These are phyloP conservation scores for Forsythia viridissima DNA, from an alignment of 257 asterid genomes.

Conservation along the genomic window DNA sequence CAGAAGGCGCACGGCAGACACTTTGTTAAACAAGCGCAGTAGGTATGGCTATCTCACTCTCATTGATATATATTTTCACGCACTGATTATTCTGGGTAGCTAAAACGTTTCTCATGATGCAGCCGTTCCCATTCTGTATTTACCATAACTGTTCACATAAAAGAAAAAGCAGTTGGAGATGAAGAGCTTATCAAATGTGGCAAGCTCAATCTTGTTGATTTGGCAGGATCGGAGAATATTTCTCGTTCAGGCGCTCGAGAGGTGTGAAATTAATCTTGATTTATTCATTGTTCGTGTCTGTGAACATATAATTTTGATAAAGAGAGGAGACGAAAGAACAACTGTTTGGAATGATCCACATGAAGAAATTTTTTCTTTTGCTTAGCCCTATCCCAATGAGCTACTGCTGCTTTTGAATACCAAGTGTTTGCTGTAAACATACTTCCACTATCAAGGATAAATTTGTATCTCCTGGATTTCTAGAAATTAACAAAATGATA, in stretches of 20 bases:
- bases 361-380: background rate
- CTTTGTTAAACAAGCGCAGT: conserved; percentile 77
- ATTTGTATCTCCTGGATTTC: background rate
- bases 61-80: background rate
- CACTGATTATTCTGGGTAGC: background rate
- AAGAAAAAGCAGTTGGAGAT: conserved; percentile 73
- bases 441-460: background rate
- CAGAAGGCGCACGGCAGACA: conserved; percentile 80
- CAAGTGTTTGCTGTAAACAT: background rate
- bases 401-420: background rate
- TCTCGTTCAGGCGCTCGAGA: conserved; percentile 84
- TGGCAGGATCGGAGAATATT: conserved; percentile 91
- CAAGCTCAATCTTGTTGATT: conserved; percentile 88
- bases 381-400: background rate
- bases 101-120: conserved; percentile 24
- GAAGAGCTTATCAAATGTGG: conserved; percentile 88
- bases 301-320: conserved; percentile 3
- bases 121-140: conserved; percentile 91
- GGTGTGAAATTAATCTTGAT: conserved; percentile 38
- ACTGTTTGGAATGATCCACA: background rate
- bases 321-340: background rate
- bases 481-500: background rate
- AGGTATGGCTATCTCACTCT: conserved; percentile 40
- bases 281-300: background rate
- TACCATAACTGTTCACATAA: conserved; percentile 69